Evolutionary conservation across 495 filamentous ascomycete species (phyloP).

Genomic region (Penicillium antarcticum): DNA sequence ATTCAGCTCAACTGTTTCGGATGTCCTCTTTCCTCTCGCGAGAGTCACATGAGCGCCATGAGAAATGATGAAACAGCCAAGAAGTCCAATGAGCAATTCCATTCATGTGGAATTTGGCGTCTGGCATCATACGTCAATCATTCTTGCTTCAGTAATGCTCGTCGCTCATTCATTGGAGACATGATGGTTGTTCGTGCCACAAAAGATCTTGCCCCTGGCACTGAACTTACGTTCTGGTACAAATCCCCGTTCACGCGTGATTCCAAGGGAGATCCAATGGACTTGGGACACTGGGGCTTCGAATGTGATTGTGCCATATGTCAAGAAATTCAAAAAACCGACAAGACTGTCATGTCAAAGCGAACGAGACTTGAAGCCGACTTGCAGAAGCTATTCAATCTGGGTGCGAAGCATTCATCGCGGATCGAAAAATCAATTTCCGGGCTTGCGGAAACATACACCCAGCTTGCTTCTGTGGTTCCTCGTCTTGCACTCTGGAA

Average conservation of each 20-base stretch:
- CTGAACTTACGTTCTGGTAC: slow-evolving; percentile 48
- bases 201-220: slow-evolving; percentile 38
- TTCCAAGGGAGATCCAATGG: slow-evolving; percentile 7
- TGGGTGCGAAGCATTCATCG: not conserved
- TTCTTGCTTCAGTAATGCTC: slow-evolving; percentile 45
- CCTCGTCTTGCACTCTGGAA: slow-evolving; percentile 29
- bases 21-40: slow-evolving; percentile 34
- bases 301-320: slow-evolving; percentile 47
- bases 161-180: slow-evolving; percentile 55
- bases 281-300: slow-evolving; percentile 43
- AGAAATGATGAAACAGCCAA: slow-evolving; percentile 3
- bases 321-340: slow-evolving; percentile 13
- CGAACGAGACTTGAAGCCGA: slow-evolving; percentile 7
- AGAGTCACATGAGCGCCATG: slow-evolving; percentile 19
- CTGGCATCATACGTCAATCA: slow-evolving; percentile 56
- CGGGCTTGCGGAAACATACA: slow-evolving; percentile 29
- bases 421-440: slow-evolving; percentile 16
- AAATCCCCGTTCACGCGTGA: slow-evolving; percentile 22
- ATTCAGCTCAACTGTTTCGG: slow-evolving; percentile 49
- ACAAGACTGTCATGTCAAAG: slow-evolving; percentile 1
- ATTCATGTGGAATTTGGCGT: slow-evolving; percentile 50
- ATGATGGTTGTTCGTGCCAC: slow-evolving; percentile 56
- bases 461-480: slow-evolving; percentile 14
- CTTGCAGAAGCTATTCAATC: slow-evolving; percentile 7
- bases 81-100: slow-evolving; percentile 12